Conservation (phyloP, 306 rosid genomes). For the Gastrolobium villosum region DNA sequence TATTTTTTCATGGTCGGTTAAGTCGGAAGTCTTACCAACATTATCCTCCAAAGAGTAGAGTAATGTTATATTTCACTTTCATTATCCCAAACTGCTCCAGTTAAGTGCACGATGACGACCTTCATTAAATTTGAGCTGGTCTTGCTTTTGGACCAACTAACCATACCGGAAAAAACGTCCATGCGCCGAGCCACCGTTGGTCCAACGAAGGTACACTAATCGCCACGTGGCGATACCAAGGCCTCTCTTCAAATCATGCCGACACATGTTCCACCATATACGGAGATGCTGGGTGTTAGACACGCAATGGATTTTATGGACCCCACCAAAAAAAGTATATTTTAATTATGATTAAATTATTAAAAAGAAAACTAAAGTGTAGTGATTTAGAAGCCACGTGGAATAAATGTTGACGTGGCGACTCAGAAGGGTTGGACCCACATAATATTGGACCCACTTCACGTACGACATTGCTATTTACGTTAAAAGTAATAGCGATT, state of each 20-base stretch:
- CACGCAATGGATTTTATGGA: slow-evolving; percentile 57
- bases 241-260: not conserved
- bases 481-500: slow-evolving; percentile 33
- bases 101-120: slow-evolving; percentile 16
- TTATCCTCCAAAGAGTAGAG: slow-evolving; percentile 42
- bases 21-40: slow-evolving; percentile 34
- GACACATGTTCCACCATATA: slow-evolving; percentile 40
- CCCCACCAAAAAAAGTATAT: slow-evolving; percentile 28
- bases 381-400: slow-evolving; percentile 42
- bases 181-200: slow-evolving; percentile 37
- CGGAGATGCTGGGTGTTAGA: not conserved
- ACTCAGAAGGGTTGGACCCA: not conserved
- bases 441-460: not conserved
- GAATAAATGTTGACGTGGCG: slow-evolving; percentile 5
- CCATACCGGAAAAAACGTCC: slow-evolving; percentile 51
- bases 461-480: not conserved
- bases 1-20: slow-evolving; percentile 49
- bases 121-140: slow-evolving; percentile 12
- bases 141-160: slow-evolving; percentile 51
- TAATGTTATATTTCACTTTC: slow-evolving; percentile 23
- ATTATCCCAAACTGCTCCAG: slow-evolving; percentile 19
- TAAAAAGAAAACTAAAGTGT: not conserved
- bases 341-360: not conserved
- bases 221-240: slow-evolving; percentile 36
- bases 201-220: slow-evolving; percentile 35